Conservation (phyloP, 768 basidiomycete species). For the Tulasnella sp. region DNA sequence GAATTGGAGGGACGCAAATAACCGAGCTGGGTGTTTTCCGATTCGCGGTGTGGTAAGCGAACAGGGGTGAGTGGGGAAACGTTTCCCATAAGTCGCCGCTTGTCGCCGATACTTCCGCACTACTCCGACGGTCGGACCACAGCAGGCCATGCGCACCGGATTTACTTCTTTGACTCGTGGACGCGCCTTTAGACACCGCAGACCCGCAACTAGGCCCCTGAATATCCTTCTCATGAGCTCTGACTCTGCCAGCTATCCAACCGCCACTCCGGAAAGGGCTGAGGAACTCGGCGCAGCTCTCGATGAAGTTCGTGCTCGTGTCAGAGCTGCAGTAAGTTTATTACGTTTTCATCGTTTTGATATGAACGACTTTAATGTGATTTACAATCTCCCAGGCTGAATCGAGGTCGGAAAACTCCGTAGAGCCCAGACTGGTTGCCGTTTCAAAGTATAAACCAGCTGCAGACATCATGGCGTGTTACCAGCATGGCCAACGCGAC, state of each 20-base stretch:
- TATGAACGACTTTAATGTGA: not conserved
- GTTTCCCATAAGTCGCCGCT: not conserved
- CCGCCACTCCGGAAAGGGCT: slow-evolving; percentile 14
- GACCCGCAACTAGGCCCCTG: not conserved
- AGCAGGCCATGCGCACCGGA: not conserved
- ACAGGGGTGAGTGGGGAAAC: not conserved
- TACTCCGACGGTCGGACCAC: not conserved
- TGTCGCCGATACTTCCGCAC: not conserved
- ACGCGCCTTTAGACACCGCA: not conserved
- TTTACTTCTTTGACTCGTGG: not conserved
- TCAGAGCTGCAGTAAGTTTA: slow-evolving; percentile 20
- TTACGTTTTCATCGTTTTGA: not conserved
- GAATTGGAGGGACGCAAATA: not conserved
- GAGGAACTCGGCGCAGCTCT: slow-evolving; percentile 25
- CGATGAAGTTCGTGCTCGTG: slow-evolving; percentile 21
- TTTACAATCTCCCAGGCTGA: not conserved
- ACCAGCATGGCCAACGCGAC: slow-evolving; percentile 71
- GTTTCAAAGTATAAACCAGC: slow-evolving; percentile 92
- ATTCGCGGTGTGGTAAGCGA: not conserved
- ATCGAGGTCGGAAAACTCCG: not conserved
- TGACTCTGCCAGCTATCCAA: not conserved
- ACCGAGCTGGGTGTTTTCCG: not conserved
- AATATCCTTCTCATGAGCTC: not conserved
- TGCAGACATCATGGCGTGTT: slow-evolving; percentile 76
- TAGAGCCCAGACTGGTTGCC: slow-evolving; percentile 54